Conservation (phyloP, 176 grass and related monocot genomes). For the Oryza meyeriana region DNA sequence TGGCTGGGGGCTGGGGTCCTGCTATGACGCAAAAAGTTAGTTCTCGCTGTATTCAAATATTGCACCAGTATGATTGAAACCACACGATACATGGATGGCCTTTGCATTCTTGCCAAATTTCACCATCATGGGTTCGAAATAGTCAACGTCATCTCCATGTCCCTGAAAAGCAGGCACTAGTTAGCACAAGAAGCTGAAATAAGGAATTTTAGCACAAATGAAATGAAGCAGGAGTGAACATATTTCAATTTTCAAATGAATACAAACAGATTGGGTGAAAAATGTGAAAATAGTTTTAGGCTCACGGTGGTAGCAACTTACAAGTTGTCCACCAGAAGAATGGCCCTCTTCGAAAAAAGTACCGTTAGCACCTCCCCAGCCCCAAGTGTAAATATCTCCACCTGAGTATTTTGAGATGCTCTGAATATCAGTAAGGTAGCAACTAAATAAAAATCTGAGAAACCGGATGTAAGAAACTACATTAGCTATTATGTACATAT, state of each 20-base stretch:
- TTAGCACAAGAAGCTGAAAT: background rate
- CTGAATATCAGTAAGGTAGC: conserved; percentile 4
- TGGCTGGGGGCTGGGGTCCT: background rate
- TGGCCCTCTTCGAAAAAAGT: conserved; percentile 83
- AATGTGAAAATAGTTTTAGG: conserved; percentile 13
- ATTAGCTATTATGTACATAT: background rate
- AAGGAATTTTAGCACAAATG: background rate
- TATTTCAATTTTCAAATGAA: background rate
- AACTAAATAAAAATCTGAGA: background rate
- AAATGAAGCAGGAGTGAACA: background rate
- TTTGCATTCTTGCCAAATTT: conserved; percentile 45
- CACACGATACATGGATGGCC: conserved; percentile 77
- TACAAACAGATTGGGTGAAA: background rate
- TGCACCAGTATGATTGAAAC: conserved; percentile 92
- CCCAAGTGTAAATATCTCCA: conserved; percentile 85
- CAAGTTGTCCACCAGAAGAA: conserved; percentile 91
- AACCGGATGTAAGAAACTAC: background rate
- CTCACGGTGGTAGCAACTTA: conserved; percentile 26
- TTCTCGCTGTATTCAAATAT: conserved; percentile 56
- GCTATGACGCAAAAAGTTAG: conserved; percentile 5
- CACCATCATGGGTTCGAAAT: conserved; percentile 69
- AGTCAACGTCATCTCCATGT: conserved; percentile 78
- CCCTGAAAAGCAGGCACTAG: conserved; percentile 50
- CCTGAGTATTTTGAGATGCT: conserved; percentile 50
- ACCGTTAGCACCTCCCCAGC: conserved; percentile 90